Evolutionary conservation across 2,329 filamentous ascomycete genomes (phyloP), one percentile per base, ranked within the genome.

Genomic region (Cladobotryum mycophilum): DNA sequence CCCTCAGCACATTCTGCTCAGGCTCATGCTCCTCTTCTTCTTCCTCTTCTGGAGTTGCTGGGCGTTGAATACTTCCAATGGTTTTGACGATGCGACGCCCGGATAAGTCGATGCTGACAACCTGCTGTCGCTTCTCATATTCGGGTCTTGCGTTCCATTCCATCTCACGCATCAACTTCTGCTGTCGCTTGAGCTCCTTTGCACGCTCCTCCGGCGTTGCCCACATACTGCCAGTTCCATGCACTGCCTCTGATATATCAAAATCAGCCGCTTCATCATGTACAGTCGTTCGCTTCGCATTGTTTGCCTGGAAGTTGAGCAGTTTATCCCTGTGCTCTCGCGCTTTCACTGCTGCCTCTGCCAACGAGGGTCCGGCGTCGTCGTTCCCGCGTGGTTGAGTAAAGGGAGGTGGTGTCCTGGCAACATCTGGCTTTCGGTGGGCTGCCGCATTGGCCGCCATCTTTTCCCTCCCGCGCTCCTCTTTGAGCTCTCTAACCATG

Each of bases 121-220:
- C 86, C 53, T 93, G 85, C 59, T 80, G 82, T 52, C 88, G 79
- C 76, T 92, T 95, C 72, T 96, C 91, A 67, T 90, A 96, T 55
- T 95, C 91, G 0, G 90, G 89, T 47, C 80, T 75, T 4, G 86
- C 84, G 58, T 86, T 87, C 84, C 90, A 95, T 61, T 95, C 88
- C 76, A 93, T 84, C 68, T 95, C 89, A 5, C 89, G 75, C 58
- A 95, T 69, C 3, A 91, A 73, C 64, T 87, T 88, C 69, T 95
- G 90, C 69, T 96, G 91, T 52, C 84, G 80, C 68, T 92, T 95
- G 51, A 96, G 71, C 65, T 93, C 89, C 56, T 84, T 75, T 1
- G 90, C 91, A 40, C 90, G 79, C 67, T 95, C 89, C 56, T 88
- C 84, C 0, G 90, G 89, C 14, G 75, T 89, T 45, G 89, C 87